phyloP scores from a whole-genome alignment of 2,329 filamentous ascomycete genomes.

The Hypoxylon sp. region DNA sequence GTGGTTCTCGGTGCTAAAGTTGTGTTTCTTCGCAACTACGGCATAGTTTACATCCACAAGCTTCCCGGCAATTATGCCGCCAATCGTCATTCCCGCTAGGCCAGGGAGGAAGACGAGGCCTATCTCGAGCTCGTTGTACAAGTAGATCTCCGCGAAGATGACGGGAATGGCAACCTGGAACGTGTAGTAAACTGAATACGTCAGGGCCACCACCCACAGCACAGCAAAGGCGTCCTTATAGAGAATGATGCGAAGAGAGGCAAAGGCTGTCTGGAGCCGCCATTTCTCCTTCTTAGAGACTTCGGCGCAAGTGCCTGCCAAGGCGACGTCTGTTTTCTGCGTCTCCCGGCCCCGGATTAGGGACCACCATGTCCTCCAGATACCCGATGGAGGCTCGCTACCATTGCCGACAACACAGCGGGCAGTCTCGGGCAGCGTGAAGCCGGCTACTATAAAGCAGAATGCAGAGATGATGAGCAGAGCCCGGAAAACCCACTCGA shows the following conservation, averaged over 20 bases:
- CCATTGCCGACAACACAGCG: background rate
- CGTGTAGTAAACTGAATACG: constrained; percentile 3
- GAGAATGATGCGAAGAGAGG: background rate
- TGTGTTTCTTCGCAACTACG: constrained; percentile 1
- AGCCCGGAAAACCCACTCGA: constrained; percentile 2
- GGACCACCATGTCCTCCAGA: constrained; percentile 7
- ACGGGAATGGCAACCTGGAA: constrained; percentile 2
- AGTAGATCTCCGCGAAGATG: constrained; percentile 4
- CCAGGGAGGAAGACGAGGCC: background rate
- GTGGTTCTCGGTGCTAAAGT: background rate
- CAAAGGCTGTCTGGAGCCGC: background rate
- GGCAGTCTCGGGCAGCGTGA: constrained; percentile 5
- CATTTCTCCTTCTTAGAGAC: background rate
- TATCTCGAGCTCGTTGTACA: constrained; percentile 1
- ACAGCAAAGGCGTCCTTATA: constrained; percentile 2
- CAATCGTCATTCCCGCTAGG: background rate
- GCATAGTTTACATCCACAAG: constrained; percentile 4
- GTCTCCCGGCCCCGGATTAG: background rate
- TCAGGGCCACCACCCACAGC: background rate
- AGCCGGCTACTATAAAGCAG: background rate
- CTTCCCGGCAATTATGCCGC: constrained; percentile 2
- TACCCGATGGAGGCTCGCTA: background rate
- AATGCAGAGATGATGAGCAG: background rate
- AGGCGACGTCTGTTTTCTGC: background rate
- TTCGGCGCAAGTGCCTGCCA: background rate